phyloP scores from a whole-genome alignment of 805 yeast species.

The Yarrowia sp. region DNA sequence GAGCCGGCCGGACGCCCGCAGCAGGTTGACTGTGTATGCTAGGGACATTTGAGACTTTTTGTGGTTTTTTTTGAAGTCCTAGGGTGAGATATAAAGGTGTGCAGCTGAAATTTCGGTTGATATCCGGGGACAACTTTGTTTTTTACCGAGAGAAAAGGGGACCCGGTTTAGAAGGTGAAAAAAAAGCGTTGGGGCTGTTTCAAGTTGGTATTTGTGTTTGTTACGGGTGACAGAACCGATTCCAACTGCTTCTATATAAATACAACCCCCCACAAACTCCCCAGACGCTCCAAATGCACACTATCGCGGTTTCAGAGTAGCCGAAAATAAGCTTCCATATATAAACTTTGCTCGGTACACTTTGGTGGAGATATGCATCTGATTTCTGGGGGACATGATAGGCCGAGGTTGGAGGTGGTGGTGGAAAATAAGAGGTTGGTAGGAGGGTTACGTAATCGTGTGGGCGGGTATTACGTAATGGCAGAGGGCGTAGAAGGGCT shows the following conservation, averaged over 20 bases:
- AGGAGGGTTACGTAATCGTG: no score
- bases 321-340: neutral
- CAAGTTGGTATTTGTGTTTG: neutral
- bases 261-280: no score
- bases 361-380: constrained; percentile 1
- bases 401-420: constrained; percentile 5
- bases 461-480: no score
- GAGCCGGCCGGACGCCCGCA: constrained; percentile 21
- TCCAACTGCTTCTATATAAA: no score
- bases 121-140: constrained; percentile 8
- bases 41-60: neutral
- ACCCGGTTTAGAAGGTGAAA: no score
- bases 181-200: no score
- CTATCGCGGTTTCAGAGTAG: neutral
- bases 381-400: constrained; percentile 19
- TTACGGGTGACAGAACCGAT: no score
- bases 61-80: neutral
- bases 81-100: neutral
- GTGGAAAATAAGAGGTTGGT: no score
- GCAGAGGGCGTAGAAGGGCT: no score
- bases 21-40: constrained; percentile 21
- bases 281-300: neutral
- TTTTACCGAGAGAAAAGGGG: neutral
- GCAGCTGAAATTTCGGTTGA: constrained; percentile 22
- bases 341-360: neutral